Evolutionary conservation across 2,329 filamentous ascomycete species (phyloP).

Genomic region (Neoscytalidium dimidiatum): DNA sequence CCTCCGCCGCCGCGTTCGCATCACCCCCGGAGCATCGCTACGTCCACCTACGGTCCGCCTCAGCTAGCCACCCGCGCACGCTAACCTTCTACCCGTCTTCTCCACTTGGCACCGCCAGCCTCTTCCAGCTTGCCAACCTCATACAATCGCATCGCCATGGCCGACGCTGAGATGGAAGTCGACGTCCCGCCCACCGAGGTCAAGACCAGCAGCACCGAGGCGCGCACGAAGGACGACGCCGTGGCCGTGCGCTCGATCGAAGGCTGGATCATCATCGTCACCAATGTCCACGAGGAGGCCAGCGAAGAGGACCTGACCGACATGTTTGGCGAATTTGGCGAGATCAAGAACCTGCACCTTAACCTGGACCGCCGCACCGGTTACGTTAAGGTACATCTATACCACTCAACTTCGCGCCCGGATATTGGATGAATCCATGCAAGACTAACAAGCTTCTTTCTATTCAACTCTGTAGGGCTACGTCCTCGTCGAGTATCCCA

Average conservation of each 20-base stretch:
- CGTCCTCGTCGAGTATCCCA: conserved; percentile 81
- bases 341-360: conserved; percentile 84
- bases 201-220: conserved; percentile 46
- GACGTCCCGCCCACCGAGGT: not conserved
- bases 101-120: not conserved
- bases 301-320: conserved; percentile 82
- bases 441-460: not conserved
- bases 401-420: too few species aligned
- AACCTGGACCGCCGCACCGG: conserved; percentile 81
- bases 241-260: conserved; percentile 84
- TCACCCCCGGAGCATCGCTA: not conserved
- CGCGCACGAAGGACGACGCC: conserved; percentile 68
- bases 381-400: conserved; percentile 72
- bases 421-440: too few species aligned
- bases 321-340: conserved; percentile 79
- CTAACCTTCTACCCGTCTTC: not conserved
- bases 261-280: conserved; percentile 85
- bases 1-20: not conserved
- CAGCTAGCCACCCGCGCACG: not conserved
- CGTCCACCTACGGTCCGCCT: not conserved
- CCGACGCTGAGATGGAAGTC: conserved; percentile 19
- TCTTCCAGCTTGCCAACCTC: not conserved
- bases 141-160: conserved; percentile 1
- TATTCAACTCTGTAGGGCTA: conserved; percentile 64
- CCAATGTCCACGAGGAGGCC: conserved; percentile 85